These are phyloP conservation scores for Hypoxylon lenormandii DNA, from an alignment of 495 filamentous ascomycete genomes.

Conservation along the genomic window DNA sequence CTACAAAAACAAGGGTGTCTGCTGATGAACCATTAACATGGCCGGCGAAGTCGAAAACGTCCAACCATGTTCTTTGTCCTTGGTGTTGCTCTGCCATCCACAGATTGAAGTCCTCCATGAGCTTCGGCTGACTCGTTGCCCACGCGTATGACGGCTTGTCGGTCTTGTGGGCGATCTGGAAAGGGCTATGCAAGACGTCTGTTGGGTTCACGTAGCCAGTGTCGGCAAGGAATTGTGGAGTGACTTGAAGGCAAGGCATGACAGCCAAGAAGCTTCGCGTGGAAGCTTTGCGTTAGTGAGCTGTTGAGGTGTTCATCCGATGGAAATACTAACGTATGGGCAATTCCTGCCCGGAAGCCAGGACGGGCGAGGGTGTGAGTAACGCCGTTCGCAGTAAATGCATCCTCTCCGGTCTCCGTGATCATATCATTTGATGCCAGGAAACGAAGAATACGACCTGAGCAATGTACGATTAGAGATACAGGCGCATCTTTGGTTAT, in stretches of 20 bases:
- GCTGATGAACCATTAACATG: conserved; percentile 5
- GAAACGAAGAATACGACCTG: conserved; percentile 62
- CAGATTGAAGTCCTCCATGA: conserved; percentile 53
- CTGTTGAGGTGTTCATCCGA: background rate
- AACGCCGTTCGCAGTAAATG: conserved; percentile 51
- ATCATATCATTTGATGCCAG: conserved; percentile 56
- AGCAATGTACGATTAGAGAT: conserved; percentile 1
- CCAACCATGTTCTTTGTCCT: conserved; percentile 52
- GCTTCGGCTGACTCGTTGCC: conserved; percentile 55
- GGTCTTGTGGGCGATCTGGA: conserved; percentile 60
- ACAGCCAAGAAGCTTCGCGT: conserved; percentile 51
- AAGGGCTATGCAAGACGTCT: conserved; percentile 51
- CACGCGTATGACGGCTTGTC: conserved; percentile 57
- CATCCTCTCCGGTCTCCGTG: conserved; percentile 52
- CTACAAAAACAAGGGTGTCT: conserved; percentile 56
- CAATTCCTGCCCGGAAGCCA: conserved; percentile 49
- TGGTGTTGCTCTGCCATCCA: conserved; percentile 53
- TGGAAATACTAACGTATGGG: conserved; percentile 44
- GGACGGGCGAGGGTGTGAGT: conserved; percentile 52
- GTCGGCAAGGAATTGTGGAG: conserved; percentile 57
- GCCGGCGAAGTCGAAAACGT: conserved; percentile 42
- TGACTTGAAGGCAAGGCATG: conserved; percentile 47
- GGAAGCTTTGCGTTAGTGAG: background rate
- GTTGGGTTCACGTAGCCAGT: conserved; percentile 58
- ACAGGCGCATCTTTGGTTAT: conserved; percentile 5